Base-by-base conservation (phyloP, 805 yeast species). In the Zygoascus bituminiphila region DNA sequence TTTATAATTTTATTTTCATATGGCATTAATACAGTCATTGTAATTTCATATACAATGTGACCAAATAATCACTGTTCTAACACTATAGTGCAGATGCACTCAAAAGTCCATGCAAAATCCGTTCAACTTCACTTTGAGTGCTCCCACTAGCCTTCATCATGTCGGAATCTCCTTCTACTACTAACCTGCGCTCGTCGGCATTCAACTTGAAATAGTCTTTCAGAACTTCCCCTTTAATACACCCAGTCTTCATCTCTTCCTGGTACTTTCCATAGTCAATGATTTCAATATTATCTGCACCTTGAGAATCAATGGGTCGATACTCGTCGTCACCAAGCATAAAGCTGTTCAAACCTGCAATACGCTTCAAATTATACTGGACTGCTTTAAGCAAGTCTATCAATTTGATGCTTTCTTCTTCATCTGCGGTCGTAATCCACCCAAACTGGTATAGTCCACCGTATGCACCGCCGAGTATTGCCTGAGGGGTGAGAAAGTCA, bases 371-470 rank as follows among this genome's bases (percentile, higher is more conserved):
- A 29, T 29, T 29, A 29, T 5, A 29, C 33, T 29, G 33, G 7
- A 29, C 15, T 5, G 33, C 9, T 7, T 29, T 12, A 29, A 29
- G 33, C 33, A 29, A 12, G 10, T 29, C n/a, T 29, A 29, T 15
- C 33, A 29, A 29, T 3, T 15, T 12, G 14, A 4, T 36, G 5
- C 22, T 15, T 36, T 36, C 39, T 9, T 14, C 21, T 2, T 10
- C 5, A 17, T 36, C 8, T 10, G 19, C 17, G 14, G 39, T 15
- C 10, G 14, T 20, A 8, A 41, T 41, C 35, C 33, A 41, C n/a
- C 44, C 44, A 25, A 26, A 25, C 8, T 41, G 44, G 15, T 41
- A 41, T 25, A 41, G 7, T 20, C 35, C 44, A n/a, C 44, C 44
- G 8, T n/a, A 22, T 15, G 33, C 33, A 15, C 31, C 25, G 2